Conservation (phyloP, 192 early-diverging fungal species). For the Paraglomus occultum region DNA sequence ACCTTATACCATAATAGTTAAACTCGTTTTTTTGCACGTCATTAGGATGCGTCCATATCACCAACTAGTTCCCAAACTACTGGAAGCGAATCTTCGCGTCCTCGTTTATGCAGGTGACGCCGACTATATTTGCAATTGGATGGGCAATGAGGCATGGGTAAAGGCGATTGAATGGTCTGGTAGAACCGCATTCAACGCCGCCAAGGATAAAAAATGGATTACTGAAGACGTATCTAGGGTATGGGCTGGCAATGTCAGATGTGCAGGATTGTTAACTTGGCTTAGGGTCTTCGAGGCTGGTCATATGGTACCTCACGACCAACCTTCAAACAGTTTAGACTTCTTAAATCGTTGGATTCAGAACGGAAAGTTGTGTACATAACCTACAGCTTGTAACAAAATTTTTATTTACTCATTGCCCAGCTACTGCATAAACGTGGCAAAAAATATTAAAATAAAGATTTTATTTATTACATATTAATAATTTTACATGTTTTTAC, state of each 20-base stretch:
- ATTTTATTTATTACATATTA: no score
- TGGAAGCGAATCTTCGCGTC: slow-evolving; percentile 78
- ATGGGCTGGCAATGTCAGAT: slow-evolving; percentile 66
- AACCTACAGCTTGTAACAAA: no score
- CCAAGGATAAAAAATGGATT: slow-evolving; percentile 70
- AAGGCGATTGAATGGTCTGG: slow-evolving; percentile 84
- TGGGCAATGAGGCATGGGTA: slow-evolving; percentile 90
- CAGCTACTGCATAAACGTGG: no score
- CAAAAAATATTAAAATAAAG: no score
- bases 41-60: slow-evolving; percentile 80
- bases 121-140: slow-evolving; percentile 93
- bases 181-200: slow-evolving; percentile 62
- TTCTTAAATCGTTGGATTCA: slow-evolving; percentile 86
- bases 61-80: slow-evolving; percentile 61
- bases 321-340: slow-evolving; percentile 76
- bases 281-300: slow-evolving; percentile 85
- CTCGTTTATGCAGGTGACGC: slow-evolving; percentile 92
- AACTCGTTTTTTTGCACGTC: slow-evolving; percentile 26
- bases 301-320: slow-evolving; percentile 94
- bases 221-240: slow-evolving; percentile 49
- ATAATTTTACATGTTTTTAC: no score
- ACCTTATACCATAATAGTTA: not conserved
- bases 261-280: slow-evolving; percentile 74
- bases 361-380: not conserved
- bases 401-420: no score